Evolutionary conservation across 73 alveolate species (phyloP).

Genomic region (Paramecium primaurelia): DNA sequence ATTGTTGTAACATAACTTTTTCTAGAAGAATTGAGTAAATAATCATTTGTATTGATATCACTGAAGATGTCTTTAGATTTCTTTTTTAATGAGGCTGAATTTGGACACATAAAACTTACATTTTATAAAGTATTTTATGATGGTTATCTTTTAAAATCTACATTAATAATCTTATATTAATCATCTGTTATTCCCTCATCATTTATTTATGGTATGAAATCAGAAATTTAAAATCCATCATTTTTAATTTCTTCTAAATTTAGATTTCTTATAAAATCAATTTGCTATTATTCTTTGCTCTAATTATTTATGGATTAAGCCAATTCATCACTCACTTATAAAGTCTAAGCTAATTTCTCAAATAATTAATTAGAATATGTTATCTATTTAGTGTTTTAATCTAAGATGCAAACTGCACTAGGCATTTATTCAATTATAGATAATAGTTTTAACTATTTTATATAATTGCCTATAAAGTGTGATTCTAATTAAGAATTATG

Average conservation of each 20-base stretch:
- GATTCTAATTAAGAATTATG: background rate
- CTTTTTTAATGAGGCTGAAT: background rate
- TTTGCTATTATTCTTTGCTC: background rate
- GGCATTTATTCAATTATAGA: background rate
- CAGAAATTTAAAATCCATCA: constrained; percentile 8
- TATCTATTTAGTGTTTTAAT: background rate
- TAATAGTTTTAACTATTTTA: background rate
- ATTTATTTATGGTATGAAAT: background rate
- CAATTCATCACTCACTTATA: background rate
- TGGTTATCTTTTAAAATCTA: constrained; percentile 17
- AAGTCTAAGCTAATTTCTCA: background rate
- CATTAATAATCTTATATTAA: background rate
- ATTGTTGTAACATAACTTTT: background rate
- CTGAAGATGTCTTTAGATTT: background rate
- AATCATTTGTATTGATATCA: background rate
- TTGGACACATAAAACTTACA: background rate
- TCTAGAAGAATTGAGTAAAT: background rate
- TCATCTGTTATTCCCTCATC: constrained; percentile 44
- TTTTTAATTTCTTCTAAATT: constrained; percentile 22
- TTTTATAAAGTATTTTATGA: background rate
- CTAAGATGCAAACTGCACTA: constrained; percentile 6
- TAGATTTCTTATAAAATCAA: background rate
- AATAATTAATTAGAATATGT: background rate
- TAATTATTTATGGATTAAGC: background rate
- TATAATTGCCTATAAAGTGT: background rate